These are phyloP conservation scores for Phytophthora multivora DNA, from an alignment of 352 stramenopile species.

Conservation along the genomic window DNA sequence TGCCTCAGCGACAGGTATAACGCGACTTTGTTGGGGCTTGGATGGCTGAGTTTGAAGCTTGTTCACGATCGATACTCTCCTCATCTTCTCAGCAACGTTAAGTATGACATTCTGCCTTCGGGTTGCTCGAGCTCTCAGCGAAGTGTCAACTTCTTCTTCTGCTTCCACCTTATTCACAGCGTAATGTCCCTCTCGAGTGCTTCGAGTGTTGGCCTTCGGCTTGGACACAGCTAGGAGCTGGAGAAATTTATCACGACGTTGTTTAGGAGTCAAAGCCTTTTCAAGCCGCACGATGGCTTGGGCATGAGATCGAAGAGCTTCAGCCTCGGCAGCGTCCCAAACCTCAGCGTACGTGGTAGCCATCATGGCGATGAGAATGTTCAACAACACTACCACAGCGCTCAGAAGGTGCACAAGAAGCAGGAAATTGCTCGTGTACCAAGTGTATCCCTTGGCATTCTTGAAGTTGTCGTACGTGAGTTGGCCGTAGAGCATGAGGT, in stretches of 20 bases:
- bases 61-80: conserved; percentile 13
- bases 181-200: conserved; percentile 15
- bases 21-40: conserved; percentile 8
- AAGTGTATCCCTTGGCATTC: conserved; percentile 40
- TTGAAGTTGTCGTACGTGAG: conserved; percentile 60
- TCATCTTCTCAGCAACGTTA: conserved; percentile 22
- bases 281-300: conserved; percentile 62
- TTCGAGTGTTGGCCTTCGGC: conserved; percentile 18
- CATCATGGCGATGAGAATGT: conserved; percentile 82
- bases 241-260: conserved; percentile 48
- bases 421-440: conserved; percentile 57
- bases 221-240: conserved; percentile 34
- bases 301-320: conserved; percentile 60
- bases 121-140: conserved; percentile 8
- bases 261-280: conserved; percentile 39
- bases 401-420: conserved; percentile 57
- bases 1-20: conserved; percentile 18
- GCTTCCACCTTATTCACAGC: conserved; percentile 5
- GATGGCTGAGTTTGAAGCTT: conserved; percentile 12
- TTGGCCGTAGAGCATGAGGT: conserved; percentile 75
- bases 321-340: conserved; percentile 58
- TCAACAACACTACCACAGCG: conserved; percentile 69
- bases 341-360: conserved; percentile 64
- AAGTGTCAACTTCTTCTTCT: conserved; percentile 5
- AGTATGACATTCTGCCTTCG: conserved; percentile 27